A percentile compares a stretch with the other conserved stretches of the same genome.
These are phyloP conservation scores for Pharus latifolius DNA, from an alignment of 176 grass and related monocot genomes.

Conservation along the genomic window DNA sequence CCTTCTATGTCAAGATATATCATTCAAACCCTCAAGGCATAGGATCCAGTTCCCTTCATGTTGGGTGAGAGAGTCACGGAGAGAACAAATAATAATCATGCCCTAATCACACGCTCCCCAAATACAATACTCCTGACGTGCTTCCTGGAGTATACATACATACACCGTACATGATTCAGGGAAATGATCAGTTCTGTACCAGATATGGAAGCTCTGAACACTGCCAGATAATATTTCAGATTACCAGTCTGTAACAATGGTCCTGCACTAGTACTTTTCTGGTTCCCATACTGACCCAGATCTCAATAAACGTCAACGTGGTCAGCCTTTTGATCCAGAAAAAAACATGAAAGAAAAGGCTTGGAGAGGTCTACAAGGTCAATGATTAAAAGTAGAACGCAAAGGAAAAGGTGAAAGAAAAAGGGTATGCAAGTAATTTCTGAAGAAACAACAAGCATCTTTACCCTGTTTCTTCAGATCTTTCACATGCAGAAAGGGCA, in stretches of 20 bases:
- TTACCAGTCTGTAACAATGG: background rate
- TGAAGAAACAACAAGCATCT: conserved; percentile 15
- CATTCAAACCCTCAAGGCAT: no score
- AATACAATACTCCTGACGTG: background rate
- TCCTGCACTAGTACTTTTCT: background rate
- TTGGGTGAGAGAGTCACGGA: no score
- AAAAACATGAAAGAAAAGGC: background rate
- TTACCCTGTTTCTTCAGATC: background rate
- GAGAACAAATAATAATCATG: background rate
- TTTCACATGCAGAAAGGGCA: conserved; percentile 6
- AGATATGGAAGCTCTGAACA: background rate
- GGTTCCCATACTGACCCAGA: conserved; percentile 6
- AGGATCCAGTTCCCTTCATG: no score
- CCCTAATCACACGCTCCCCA: background rate
- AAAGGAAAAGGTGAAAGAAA: background rate
- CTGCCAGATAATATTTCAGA: background rate
- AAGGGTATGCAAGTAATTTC: background rate
- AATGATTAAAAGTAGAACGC: conserved; percentile 17
- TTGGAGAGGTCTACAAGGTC: background rate
- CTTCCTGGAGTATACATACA: background rate
- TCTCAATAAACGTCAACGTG: background rate
- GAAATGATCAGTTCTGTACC: background rate
- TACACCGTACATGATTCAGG: background rate
- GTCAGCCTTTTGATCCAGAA: conserved; percentile 13
- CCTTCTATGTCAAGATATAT: no score